Conservation (phyloP, 305 asterid genomes). For the Nicotiana rustica region DNA sequence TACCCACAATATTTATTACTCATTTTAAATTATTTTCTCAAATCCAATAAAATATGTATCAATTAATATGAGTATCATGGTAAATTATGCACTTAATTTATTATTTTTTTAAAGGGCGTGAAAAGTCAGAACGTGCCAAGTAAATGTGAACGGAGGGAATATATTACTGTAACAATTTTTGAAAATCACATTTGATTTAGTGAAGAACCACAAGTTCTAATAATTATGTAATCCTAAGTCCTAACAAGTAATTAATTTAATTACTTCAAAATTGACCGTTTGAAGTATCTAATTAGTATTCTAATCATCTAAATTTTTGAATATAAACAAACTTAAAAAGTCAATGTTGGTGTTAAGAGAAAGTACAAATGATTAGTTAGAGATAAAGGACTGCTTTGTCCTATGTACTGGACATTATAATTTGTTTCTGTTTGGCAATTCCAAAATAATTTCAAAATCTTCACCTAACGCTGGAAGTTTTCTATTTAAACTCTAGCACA, state of each 20-base stretch:
- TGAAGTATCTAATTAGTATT: constrained; percentile 7
- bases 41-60: too few relatives aligned
- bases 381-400: constrained; percentile 42
- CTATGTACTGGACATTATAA: constrained; percentile 32
- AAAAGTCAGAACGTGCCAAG: too few relatives aligned
- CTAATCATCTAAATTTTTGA: background rate
- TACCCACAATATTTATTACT: too few relatives aligned
- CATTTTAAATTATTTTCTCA: too few relatives aligned
- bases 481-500: constrained; percentile 32
- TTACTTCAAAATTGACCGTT: constrained; percentile 30
- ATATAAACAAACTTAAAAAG: constrained; percentile 20
- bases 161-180: background rate
- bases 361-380: constrained; percentile 36
- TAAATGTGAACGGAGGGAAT: background rate
- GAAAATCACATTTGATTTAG: constrained; percentile 14
- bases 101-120: too few relatives aligned
- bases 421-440: constrained; percentile 21
- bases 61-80: too few relatives aligned
- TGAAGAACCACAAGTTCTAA: constrained; percentile 30
- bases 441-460: constrained; percentile 28
- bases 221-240: background rate
- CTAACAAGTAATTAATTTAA: background rate
- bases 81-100: too few relatives aligned
- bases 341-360: constrained; percentile 33
- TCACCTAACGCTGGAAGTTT: constrained; percentile 43